Percentiles rank a stretch among this genome's conserved stretches.
phyloP scores from a whole-genome alignment of 2,329 filamentous ascomycete species.

The Hypoxylon sp. region DNA sequence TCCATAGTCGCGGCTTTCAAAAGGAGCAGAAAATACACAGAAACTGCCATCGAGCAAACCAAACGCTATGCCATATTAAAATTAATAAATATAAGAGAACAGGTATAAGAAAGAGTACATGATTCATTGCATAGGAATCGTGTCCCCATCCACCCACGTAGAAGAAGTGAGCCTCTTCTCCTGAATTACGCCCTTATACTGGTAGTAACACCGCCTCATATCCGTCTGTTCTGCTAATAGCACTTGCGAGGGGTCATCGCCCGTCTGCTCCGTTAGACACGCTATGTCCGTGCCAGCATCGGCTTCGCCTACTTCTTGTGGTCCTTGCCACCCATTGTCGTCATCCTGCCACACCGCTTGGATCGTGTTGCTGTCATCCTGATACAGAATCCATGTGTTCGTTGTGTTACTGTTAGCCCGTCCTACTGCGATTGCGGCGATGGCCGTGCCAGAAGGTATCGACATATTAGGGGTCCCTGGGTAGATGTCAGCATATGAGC shows the following conservation, averaged over 20 bases:
- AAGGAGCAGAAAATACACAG: not conserved
- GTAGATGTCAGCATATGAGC: not conserved
- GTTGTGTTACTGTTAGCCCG: conserved; percentile 32
- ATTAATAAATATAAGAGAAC: conserved; percentile 13
- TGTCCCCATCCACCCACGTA: conserved; percentile 37
- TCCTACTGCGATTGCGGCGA: conserved; percentile 41
- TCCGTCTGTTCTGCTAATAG: conserved; percentile 30
- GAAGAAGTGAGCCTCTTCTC: conserved; percentile 36
- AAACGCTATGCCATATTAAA: conserved; percentile 7
- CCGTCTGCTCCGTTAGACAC: conserved; percentile 38
- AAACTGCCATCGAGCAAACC: not conserved
- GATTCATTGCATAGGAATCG: conserved; percentile 31
- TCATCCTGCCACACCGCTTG: conserved; percentile 40
- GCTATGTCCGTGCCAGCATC: conserved; percentile 41
- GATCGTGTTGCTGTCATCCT: conserved; percentile 42
- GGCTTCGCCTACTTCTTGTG: conserved; percentile 36
- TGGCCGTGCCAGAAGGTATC: conserved; percentile 41
- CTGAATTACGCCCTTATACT: conserved; percentile 29
- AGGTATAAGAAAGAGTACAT: not conserved
- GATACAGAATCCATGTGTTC: conserved; percentile 46
- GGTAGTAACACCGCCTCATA: conserved; percentile 44
- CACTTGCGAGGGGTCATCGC: conserved; percentile 20
- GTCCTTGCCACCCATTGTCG: conserved; percentile 37
- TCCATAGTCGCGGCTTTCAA: no score
- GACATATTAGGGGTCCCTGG: conserved; percentile 15